Evolutionary conservation across 1,284 basidiomycete species (phyloP).

Genomic region (Heterobasidion occidentale): DNA sequence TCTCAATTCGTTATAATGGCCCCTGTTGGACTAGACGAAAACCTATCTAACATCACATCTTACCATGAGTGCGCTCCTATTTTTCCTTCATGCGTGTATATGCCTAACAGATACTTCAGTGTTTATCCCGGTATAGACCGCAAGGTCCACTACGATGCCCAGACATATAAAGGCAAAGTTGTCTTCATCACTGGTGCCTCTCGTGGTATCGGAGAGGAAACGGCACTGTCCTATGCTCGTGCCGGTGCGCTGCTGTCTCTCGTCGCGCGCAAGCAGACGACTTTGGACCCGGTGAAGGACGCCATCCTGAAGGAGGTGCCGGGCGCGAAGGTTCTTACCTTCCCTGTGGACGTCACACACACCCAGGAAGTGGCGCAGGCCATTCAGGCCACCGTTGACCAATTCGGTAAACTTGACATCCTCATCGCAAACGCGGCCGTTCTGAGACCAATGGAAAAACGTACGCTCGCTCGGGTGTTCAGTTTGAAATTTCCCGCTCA

Average conservation of each 20-base stretch:
- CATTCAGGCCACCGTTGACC: constrained; percentile 7
- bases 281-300: constrained; percentile 1
- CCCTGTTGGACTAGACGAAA: background rate
- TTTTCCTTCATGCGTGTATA: constrained; percentile 2
- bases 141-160: background rate
- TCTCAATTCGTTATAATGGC: background rate
- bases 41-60: background rate
- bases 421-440: constrained; percentile 11
- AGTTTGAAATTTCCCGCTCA: background rate
- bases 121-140: constrained; percentile 12
- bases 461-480: background rate
- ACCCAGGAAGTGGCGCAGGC: background rate
- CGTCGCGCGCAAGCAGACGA: constrained; percentile 1
- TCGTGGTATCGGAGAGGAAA: constrained; percentile 9
- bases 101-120: constrained; percentile 1
- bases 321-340: background rate
- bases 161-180: constrained; percentile 8
- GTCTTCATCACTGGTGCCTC: constrained; percentile 11
- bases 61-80: background rate
- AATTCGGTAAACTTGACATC: constrained; percentile 12
- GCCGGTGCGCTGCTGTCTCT: constrained; percentile 8
- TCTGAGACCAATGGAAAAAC: background rate
- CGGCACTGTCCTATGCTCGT: constrained; percentile 7
- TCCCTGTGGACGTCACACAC: constrained; percentile 1
- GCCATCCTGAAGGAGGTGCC: background rate